These are phyloP conservation scores for Psilocybe cubensis DNA, from an alignment of 768 basidiomycete genomes.

Conservation along the genomic window DNA sequence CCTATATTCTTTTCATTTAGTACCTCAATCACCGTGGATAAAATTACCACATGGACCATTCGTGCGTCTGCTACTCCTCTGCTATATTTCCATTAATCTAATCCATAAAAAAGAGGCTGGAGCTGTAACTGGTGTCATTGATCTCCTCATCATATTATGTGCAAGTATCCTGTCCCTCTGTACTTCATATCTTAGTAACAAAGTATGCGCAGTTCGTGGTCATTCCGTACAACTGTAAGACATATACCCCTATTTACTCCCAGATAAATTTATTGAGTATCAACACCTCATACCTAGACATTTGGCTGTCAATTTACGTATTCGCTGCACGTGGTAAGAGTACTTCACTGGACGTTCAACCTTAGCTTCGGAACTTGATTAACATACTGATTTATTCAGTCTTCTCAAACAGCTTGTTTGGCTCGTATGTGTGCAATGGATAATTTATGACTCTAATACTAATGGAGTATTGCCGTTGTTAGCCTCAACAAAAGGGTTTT, in stretches of 20 bases:
- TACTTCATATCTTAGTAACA: neutral
- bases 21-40: neutral
- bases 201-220: neutral
- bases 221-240: neutral
- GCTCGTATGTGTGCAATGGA: neutral
- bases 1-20: neutral
- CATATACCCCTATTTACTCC: no score
- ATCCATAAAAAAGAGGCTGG: neutral
- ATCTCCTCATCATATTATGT: neutral
- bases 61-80: neutral
- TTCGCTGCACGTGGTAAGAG: neutral
- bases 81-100: neutral
- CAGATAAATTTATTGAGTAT: neutral
- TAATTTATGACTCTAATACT: neutral
- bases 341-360: neutral
- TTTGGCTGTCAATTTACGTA: neutral
- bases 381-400: neutral
- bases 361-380: neutral
- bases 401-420: constrained; percentile 8
- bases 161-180: neutral
- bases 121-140: neutral
- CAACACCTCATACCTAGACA: neutral
- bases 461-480: neutral
- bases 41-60: constrained; percentile 8
- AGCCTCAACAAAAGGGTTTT: neutral